Base-by-base conservation (phyloP, 2,329 filamentous ascomycete genomes). In the Ascochyta viciae-villosae region DNA sequence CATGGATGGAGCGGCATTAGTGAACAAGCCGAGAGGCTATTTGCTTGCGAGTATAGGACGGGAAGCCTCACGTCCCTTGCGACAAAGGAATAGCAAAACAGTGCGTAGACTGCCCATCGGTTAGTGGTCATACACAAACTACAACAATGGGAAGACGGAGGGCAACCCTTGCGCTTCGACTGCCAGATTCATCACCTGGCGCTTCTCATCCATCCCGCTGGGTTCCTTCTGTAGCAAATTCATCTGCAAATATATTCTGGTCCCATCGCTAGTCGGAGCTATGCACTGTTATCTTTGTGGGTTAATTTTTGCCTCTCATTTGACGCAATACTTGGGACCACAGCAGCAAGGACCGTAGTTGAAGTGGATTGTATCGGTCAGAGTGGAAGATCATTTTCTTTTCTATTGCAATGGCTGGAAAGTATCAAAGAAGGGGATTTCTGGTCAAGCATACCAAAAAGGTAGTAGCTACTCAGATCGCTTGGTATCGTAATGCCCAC, bases 381-480 rank as follows among this genome's bases (percentile, higher is more conserved):
- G 53, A 51, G 53, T 48, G 38, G 26, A 48, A 48, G 40, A 60
- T 38, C 34, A 39, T 23, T 57, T 46, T 54, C 54, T 62, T 56
- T 55, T 26, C 19, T 60, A 55, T 60, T 35, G 19, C 37, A 38
- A 24, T 43, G 37, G n/a, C 35, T 26, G 47, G 27, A 31, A 33
- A 38, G 29, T 50, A 52, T 39, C 57, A 54, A 41, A 59, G 50
- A 56, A 58, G 55, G 38, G 52, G n/a, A 54, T 47, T 45, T 39
- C 41, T 48, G 42, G 58, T 50, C 47, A 54, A 64, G 58, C 62
- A 43, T 64, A 65, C 57, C 52, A 46, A 62, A 42, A 57, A 55
- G 31, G 49, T 60, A 50, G 57, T 45, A 50, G 56, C 52, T 55
- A 55, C 48, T 50, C 47, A 54, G 38, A 34, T 56, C 45, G 60